Percentiles rank a stretch among this genome's conserved stretches.
phyloP scores from a whole-genome alignment of 2,329 filamentous ascomycete genomes.

The Colletotrichum lentis region DNA sequence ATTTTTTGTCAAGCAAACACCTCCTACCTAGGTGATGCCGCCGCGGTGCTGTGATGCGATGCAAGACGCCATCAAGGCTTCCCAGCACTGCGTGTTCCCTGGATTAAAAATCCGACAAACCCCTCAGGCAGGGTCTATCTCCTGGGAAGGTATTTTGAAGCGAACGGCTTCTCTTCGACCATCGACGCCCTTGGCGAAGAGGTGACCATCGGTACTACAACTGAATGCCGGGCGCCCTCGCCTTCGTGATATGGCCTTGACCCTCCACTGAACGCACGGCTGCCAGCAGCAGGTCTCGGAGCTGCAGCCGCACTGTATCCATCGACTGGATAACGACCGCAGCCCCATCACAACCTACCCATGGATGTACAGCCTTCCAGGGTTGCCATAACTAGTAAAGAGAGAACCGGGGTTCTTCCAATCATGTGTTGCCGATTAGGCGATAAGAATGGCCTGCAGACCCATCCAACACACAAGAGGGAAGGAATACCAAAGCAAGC shows the following conservation, averaged over 20 bases:
- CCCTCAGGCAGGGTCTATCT: background rate
- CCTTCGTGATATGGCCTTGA: background rate
- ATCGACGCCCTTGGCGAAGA: background rate
- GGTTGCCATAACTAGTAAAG: conserved; percentile 17
- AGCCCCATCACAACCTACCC: background rate
- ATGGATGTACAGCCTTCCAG: background rate
- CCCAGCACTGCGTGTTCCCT: conserved; percentile 1
- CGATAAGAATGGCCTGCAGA: conserved; percentile 9
- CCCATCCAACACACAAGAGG: background rate
- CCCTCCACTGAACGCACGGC: conserved; percentile 23
- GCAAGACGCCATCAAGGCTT: background rate
- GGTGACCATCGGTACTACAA: background rate
- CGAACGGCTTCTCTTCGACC: background rate
- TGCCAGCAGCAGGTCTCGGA: conserved; percentile 28
- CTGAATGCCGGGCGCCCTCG: conserved; percentile 4
- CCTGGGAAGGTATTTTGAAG: background rate
- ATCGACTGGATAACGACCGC: background rate
- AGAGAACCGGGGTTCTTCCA: conserved; percentile 16
- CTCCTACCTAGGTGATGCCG: background rate
- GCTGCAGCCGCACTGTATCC: conserved; percentile 28
- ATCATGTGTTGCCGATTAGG: conserved; percentile 31
- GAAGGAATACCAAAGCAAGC: background rate
- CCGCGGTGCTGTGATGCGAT: conserved; percentile 4
- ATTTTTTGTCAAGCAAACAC: background rate
- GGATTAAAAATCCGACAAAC: background rate